phyloP scores from a whole-genome alignment of 2,329 filamentous ascomycete genomes.

The Hypoxylon sp. region DNA sequence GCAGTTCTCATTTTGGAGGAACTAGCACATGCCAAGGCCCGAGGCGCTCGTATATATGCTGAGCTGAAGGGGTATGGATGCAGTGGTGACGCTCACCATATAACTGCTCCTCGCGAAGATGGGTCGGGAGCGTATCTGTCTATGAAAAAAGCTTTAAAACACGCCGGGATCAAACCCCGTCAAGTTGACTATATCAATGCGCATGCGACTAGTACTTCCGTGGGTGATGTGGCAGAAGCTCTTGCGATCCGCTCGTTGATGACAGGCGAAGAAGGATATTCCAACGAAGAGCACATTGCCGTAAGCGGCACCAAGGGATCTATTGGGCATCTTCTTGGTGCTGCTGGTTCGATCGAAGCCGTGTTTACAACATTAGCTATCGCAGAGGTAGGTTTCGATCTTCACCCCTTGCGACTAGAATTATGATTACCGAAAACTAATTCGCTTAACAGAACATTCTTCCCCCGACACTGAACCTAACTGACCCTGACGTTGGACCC shows the following conservation, averaged over 20 bases:
- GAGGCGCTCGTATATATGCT: conserved; percentile 87
- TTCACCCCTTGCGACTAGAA: conserved; percentile 7
- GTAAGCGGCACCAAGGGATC: conserved; percentile 96
- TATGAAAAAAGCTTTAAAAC: conserved; percentile 86
- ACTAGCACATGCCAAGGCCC: conserved; percentile 84
- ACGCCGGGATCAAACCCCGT: conserved; percentile 77
- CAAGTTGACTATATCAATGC: conserved; percentile 94
- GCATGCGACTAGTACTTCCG: conserved; percentile 88
- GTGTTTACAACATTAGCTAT: conserved; percentile 87
- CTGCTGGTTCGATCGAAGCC: conserved; percentile 91
- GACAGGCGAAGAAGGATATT: conserved; percentile 77
- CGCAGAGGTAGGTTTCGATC: conserved; percentile 72
- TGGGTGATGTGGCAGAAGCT: conserved; percentile 92
- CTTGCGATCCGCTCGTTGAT: conserved; percentile 84
- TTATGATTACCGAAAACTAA: conserved; percentile 28
- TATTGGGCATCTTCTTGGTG: conserved; percentile 90
- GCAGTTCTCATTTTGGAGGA: conserved; percentile 92
- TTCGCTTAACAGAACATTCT: conserved; percentile 72
- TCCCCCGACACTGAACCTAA: conserved; percentile 89
- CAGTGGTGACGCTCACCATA: conserved; percentile 91
- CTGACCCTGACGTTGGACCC: conserved; percentile 75
- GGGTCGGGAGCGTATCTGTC: conserved; percentile 85
- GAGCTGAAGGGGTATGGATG: conserved; percentile 91
- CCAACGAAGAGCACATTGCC: conserved; percentile 75
- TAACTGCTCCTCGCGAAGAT: conserved; percentile 89